Conservation (phyloP, 1,139 yeast species). For the Yamadazyma buinensis region DNA sequence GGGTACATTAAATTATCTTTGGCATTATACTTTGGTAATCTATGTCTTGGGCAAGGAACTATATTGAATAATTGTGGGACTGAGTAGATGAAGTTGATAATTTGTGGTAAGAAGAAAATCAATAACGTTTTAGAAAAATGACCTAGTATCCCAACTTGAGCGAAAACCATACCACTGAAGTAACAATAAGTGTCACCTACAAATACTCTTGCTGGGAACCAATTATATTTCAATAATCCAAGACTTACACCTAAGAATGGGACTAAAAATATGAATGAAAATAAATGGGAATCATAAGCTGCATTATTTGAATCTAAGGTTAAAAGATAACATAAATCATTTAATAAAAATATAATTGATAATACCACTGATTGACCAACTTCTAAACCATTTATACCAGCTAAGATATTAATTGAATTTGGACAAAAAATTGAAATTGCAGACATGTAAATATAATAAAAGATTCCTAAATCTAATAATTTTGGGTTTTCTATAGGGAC, state of each 20-base stretch:
- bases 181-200: constrained; percentile 99
- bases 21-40: constrained; percentile 74
- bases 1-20: constrained; percentile 74
- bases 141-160: constrained; percentile 92
- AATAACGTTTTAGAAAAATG: constrained; percentile 92
- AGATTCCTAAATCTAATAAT: constrained; percentile 69
- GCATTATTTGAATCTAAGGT: constrained; percentile 40
- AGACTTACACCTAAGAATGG: constrained; percentile 87
- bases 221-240: constrained; percentile 73
- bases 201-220: constrained; percentile 89
- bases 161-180: constrained; percentile 98
- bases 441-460: constrained; percentile 88
- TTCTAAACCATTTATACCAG: constrained; percentile 95
- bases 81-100: constrained; percentile 82
- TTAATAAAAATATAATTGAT: constrained; percentile 64
- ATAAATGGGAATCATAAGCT: constrained; percentile 78
- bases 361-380: constrained; percentile 90
- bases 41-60: constrained; percentile 93
- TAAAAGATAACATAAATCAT: constrained; percentile 70
- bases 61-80: constrained; percentile 84
- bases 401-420: constrained; percentile 91
- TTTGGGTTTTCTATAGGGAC: constrained; percentile 31
- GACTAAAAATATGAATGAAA: constrained; percentile 72
- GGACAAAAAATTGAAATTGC: constrained; percentile 92
- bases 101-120: constrained; percentile 84